Percentiles rank a stretch among this genome's conserved stretches.
Evolutionary conservation across 1,284 basidiomycete genomes (phyloP).

Genomic region (Tetrapyrgos nigripes): DNA sequence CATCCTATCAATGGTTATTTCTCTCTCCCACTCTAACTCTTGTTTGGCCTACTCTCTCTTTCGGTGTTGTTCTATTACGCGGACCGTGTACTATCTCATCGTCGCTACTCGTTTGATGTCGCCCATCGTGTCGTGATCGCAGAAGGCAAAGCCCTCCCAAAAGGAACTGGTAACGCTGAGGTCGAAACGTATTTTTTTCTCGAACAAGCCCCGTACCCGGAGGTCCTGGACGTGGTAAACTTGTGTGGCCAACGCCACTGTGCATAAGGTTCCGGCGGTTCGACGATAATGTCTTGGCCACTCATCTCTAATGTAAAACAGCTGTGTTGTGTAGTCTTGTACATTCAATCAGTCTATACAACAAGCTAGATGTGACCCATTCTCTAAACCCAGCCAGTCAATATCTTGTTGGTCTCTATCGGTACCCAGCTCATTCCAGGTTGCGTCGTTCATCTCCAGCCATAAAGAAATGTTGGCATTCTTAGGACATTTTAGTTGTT

Average conservation of each 20-base stretch:
- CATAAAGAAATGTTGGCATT: conserved; percentile 51
- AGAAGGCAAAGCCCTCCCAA: not conserved
- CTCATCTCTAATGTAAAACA: too few relatives aligned
- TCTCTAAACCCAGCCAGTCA: conserved; percentile 74
- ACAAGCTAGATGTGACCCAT: conserved; percentile 13
- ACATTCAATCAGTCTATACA: conserved; percentile 6
- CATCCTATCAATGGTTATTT: conserved; percentile 51
- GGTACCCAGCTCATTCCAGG: conserved; percentile 49
- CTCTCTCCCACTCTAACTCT: conserved; percentile 29
- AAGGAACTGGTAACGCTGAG: not conserved
- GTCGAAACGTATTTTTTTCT: not conserved
- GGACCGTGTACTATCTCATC: conserved; percentile 54
- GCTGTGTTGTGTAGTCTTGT: not conserved
- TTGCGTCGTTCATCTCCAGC: conserved; percentile 57
- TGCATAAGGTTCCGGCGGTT: too few relatives aligned
- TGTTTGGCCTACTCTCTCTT: conserved; percentile 43
- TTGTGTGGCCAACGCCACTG: too few relatives aligned
- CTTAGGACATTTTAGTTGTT: conserved; percentile 42
- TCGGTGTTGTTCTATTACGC: conserved; percentile 57
- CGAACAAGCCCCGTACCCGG: not conserved
- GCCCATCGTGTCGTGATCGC: not conserved
- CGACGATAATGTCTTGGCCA: too few relatives aligned
- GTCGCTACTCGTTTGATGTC: conserved; percentile 23
- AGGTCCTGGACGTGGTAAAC: too few relatives aligned
- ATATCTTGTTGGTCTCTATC: conserved; percentile 58